Conservation (phyloP, 73 alveolate species). For the Paramecium biaurelia region DNA sequence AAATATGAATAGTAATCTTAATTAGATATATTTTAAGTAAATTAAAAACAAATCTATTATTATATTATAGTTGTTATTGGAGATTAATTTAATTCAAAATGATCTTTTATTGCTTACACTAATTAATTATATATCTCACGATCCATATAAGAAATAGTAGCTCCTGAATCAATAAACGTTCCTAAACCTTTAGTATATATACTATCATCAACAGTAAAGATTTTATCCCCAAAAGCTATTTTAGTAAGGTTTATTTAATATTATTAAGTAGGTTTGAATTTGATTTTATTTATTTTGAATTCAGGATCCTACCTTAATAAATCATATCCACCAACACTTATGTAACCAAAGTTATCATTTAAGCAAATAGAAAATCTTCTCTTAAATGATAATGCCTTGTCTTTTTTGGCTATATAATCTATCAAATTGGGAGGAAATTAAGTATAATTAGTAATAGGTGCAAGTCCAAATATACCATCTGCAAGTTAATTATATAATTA, state of each 20-base stretch:
- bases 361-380: constrained; percentile 84
- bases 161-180: constrained; percentile 31
- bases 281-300: background rate
- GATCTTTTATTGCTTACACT: background rate
- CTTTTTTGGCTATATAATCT: constrained; percentile 62
- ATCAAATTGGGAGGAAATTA: constrained; percentile 67
- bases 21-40: background rate
- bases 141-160: background rate
- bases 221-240: background rate
- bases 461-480: constrained; percentile 96
- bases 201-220: background rate
- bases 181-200: background rate
- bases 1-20: background rate
- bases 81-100: background rate
- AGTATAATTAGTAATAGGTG: constrained; percentile 63
- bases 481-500: constrained; percentile 84
- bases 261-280: background rate
- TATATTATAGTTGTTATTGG: background rate
- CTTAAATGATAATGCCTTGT: constrained; percentile 58
- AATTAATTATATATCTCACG: background rate
- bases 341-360: constrained; percentile 86
- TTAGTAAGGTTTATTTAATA: background rate
- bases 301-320: constrained; percentile 50
- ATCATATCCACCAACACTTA: constrained; percentile 83
- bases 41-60: background rate